Evolutionary conservation across 345 rosid genomes (phyloP), one percentile per base, ranked within the genome.

Genomic region (Citrus trifoliata): DNA sequence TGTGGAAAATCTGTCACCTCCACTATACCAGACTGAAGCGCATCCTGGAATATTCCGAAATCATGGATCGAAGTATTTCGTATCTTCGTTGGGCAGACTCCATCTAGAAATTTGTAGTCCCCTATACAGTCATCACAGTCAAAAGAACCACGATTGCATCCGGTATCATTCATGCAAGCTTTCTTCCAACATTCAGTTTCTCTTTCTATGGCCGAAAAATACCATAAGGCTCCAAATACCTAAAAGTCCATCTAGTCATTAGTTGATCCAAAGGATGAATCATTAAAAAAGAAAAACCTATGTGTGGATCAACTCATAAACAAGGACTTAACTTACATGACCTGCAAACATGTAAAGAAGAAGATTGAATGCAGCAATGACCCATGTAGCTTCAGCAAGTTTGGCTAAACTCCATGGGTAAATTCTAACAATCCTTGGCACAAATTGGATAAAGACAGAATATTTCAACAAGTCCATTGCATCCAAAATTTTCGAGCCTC

Each of bases 391-490:
- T 81, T 75, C 82, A 6, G 83, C 82, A 7, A 86, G 80, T 35
- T 79, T 81, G 78, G 85, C 82, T 32, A 76, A 63, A 71, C 79
- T 81, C 78, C 80, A 67, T 9, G 80, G 83, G 46, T 74, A 83
- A 35, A 86, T 80, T 53, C 86, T 80, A 13, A 79, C 67, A 59
- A 86, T 37, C 80, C 86, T 77, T 24, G 83, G 86, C 16, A 83
- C 22, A 70, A 81, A 86, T 78, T 83, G 86, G 79, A 86, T 70
- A 30, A 80, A 59, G 42, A 86, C 88, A 28, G 82, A 62, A 74
- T 19, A 67, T n/a, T 67, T 67, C 70, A 67, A 51, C 27, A 51
- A 21, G 18, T 76, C 70, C 86, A 79, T 83, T 13, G 86, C 80
- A 46, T 81, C 71, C 83, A 79, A 66, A 69, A 40, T 14, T 9